Percentiles rank a stretch among this genome's conserved stretches.
phyloP scores from a whole-genome alignment of 805 yeast genomes.

The Hanseniaspora meyeri region DNA sequence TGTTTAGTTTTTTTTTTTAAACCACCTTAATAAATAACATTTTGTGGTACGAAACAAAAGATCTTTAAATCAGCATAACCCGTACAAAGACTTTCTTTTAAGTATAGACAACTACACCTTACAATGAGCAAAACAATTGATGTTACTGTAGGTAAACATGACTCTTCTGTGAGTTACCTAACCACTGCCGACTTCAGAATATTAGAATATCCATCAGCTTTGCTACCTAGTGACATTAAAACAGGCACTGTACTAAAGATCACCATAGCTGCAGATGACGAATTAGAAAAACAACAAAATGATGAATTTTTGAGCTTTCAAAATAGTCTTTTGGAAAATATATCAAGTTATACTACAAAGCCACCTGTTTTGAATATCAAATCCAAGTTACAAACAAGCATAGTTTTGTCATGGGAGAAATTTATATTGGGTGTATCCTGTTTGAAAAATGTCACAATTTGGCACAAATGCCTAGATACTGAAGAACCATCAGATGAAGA shows the following conservation, averaged over 20 bases:
- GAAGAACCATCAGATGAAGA: background rate
- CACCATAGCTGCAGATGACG: constrained; percentile 64
- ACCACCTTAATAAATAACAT: too few species aligned
- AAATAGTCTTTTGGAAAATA: constrained; percentile 55
- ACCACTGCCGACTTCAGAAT: constrained; percentile 86
- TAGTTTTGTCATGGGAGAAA: constrained; percentile 90
- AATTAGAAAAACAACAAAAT: constrained; percentile 50
- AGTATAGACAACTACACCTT: too few species aligned
- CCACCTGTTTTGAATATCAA: constrained; percentile 55
- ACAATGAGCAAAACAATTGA: constrained; percentile 38
- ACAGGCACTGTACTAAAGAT: constrained; percentile 89
- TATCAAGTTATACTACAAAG: constrained; percentile 62
- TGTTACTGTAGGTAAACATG: constrained; percentile 87
- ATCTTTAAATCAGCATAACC: too few species aligned
- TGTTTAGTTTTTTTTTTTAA: too few species aligned
- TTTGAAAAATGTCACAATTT: constrained; percentile 62
- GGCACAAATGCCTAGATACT: constrained; percentile 32
- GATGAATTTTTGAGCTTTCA: constrained; percentile 53
- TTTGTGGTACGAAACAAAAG: too few species aligned
- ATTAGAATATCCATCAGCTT: constrained; percentile 91
- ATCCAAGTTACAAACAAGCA: constrained; percentile 86
- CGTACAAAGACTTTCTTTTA: too few species aligned
- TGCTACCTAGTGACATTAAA: constrained; percentile 76
- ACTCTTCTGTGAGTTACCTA: constrained; percentile 83
- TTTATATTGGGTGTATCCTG: constrained; percentile 72